These are phyloP conservation scores for Phytomonas francai DNA, from an alignment of 208 protist genomes.

Conservation along the genomic window DNA sequence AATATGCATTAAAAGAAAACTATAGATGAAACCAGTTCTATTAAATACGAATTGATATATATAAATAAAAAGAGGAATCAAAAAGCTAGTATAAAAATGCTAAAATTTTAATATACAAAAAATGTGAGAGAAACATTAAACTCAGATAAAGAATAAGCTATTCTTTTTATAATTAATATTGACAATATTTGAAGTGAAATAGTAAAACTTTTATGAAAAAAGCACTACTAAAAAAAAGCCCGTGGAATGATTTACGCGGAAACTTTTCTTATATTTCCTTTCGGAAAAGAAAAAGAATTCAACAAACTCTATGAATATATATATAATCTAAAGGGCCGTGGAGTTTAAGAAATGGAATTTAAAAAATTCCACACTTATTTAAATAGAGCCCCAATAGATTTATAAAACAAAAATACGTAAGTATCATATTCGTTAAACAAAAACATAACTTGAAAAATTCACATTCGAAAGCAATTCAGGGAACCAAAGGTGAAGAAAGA, in stretches of 20 bases:
- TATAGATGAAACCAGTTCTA: too few relatives aligned
- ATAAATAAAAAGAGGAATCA: too few relatives aligned
- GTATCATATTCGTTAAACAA: neutral
- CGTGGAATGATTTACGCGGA: too few relatives aligned
- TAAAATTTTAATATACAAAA: neutral
- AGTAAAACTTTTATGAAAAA: slow-evolving; percentile 7
- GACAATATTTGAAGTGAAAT: slow-evolving; percentile 1
- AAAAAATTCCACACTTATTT: neutral
- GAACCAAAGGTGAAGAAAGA: neutral
- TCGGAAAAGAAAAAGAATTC: too few relatives aligned
- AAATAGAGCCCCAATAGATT: neutral
- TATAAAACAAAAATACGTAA: neutral
- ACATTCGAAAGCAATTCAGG: neutral
- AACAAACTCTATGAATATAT: neutral
- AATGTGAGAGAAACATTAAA: slow-evolving; percentile 2
- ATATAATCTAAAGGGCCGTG: neutral
- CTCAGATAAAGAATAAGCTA: too few relatives aligned
- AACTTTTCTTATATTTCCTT: too few relatives aligned
- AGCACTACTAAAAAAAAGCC: slow-evolving; percentile 2
- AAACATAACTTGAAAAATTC: neutral
- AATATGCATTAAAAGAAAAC: too few relatives aligned
- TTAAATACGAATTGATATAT: too few relatives aligned
- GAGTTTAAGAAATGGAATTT: neutral
- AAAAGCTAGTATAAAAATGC: neutral
- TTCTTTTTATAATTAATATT: slow-evolving; percentile 6